These are phyloP conservation scores for Lodderomyces parapsilosis DNA, from an alignment of 1,139 yeast genomes.

Conservation along the genomic window DNA sequence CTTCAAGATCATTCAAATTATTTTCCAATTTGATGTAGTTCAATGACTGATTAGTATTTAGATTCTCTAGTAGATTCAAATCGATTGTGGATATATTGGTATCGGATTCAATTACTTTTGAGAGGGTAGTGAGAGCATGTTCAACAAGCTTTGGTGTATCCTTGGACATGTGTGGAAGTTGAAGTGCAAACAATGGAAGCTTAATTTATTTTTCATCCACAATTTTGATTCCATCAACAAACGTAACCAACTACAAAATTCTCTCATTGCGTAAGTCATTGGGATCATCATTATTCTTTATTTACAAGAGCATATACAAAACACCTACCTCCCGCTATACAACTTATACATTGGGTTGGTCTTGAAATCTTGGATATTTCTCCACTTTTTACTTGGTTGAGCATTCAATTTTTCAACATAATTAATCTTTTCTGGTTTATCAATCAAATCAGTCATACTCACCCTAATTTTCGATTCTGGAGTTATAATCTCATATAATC, in stretches of 20 bases:
- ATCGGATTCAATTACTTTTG: constrained; percentile 47
- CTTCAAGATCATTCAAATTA: constrained; percentile 38
- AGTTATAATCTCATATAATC: constrained; percentile 82
- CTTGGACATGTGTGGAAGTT: constrained; percentile 22
- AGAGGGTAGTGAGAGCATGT: constrained; percentile 30
- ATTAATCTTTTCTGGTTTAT: constrained; percentile 49
- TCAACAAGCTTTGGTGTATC: constrained; percentile 32
- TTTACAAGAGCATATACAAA: background rate
- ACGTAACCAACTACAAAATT: background rate
- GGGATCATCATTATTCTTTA: background rate
- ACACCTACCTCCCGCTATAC: constrained; percentile 52
- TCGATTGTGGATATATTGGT: constrained; percentile 54
- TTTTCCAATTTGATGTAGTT: constrained; percentile 56
- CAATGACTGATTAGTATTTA: constrained; percentile 58
- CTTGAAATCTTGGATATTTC: constrained; percentile 48
- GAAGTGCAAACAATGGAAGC: no score
- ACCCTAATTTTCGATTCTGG: constrained; percentile 67
- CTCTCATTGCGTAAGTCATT: background rate
- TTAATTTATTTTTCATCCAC: background rate
- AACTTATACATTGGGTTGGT: constrained; percentile 46
- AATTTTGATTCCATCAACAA: background rate
- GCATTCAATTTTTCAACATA: constrained; percentile 53
- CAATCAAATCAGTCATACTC: constrained; percentile 53
- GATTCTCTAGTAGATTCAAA: constrained; percentile 50
- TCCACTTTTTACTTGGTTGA: constrained; percentile 66